phyloP scores from a whole-genome alignment of 345 rosid genomes.

The Euphorbia tirucalli region DNA sequence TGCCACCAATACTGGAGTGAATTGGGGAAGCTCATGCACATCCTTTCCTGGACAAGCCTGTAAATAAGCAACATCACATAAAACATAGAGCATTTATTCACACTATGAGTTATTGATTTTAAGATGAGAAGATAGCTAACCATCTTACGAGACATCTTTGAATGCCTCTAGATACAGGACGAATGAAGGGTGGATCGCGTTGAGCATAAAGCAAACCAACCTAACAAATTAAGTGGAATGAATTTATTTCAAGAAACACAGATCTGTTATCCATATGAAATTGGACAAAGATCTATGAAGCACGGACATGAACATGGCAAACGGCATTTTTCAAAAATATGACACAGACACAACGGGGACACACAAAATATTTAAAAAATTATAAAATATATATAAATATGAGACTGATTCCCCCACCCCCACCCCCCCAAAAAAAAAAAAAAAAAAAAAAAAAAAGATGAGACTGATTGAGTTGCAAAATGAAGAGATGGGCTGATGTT shows the following conservation, averaged over 20 bases:
- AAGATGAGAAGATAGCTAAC: conserved; percentile 32
- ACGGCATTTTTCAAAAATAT: neutral
- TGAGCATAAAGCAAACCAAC: conserved; percentile 88
- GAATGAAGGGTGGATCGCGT: conserved; percentile 82
- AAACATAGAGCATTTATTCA: conserved; percentile 1
- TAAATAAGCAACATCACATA: conserved; percentile 18
- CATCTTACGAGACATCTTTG: conserved; percentile 93
- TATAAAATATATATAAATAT: too few species aligned
- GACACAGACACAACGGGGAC: too few species aligned
- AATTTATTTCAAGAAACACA: neutral
- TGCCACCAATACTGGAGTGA: conserved; percentile 64
- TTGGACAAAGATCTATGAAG: neutral
- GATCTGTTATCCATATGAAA: neutral
- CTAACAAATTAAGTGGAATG: conserved; percentile 30
- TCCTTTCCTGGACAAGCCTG: conserved; percentile 80
- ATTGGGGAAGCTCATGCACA: conserved; percentile 53
- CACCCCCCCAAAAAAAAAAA: too few species aligned
- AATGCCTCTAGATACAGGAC: conserved; percentile 79
- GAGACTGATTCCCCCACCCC: too few species aligned
- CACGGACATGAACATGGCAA: too few species aligned
- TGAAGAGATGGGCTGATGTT: too few species aligned
- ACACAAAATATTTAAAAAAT: too few species aligned
- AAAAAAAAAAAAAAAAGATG: too few species aligned
- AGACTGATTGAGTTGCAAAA: too few species aligned
- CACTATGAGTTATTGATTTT: neutral